phyloP scores from a whole-genome alignment of 768 basidiomycete species.

The Suillus decipiens region DNA sequence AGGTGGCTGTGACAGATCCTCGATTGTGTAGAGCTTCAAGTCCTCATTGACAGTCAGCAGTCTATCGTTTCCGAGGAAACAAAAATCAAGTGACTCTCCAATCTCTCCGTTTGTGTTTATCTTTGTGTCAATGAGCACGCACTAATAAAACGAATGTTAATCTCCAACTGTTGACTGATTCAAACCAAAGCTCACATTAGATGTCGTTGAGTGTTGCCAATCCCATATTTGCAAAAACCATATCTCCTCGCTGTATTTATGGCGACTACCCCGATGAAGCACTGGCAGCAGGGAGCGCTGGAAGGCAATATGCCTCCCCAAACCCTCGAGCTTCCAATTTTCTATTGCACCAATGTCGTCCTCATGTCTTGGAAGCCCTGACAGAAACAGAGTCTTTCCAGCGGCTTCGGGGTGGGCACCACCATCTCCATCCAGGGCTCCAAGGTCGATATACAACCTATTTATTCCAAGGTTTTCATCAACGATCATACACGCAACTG shows the following conservation, averaged over 20 bases:
- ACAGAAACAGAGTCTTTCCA: not conserved
- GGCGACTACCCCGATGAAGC: not conserved
- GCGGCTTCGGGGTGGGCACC: slow-evolving; percentile 2
- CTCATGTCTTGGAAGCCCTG: not conserved
- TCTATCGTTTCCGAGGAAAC: slow-evolving; percentile 10
- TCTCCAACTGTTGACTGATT: not conserved
- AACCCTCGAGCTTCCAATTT: not conserved
- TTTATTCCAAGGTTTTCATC: not conserved
- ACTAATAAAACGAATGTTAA: slow-evolving; percentile 1
- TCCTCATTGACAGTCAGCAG: slow-evolving; percentile 2
- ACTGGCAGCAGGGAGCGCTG: not conserved
- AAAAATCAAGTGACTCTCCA: slow-evolving; percentile 5
- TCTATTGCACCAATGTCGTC: not conserved
- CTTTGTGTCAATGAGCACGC: not conserved
- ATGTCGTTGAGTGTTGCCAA: slow-evolving; percentile 5
- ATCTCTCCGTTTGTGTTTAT: too few species aligned
- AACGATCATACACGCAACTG: not conserved
- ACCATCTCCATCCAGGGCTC: slow-evolving; percentile 2
- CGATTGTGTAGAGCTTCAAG: slow-evolving; percentile 9
- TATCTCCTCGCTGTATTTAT: not conserved
- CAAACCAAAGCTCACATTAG: slow-evolving; percentile 1
- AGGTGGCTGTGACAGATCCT: not conserved
- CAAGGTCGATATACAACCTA: not conserved
- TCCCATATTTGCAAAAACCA: slow-evolving; percentile 12
- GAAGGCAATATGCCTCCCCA: slow-evolving; percentile 5